phyloP scores from a whole-genome alignment of 805 yeast genomes.

The Wickerhamomyces bovis region DNA sequence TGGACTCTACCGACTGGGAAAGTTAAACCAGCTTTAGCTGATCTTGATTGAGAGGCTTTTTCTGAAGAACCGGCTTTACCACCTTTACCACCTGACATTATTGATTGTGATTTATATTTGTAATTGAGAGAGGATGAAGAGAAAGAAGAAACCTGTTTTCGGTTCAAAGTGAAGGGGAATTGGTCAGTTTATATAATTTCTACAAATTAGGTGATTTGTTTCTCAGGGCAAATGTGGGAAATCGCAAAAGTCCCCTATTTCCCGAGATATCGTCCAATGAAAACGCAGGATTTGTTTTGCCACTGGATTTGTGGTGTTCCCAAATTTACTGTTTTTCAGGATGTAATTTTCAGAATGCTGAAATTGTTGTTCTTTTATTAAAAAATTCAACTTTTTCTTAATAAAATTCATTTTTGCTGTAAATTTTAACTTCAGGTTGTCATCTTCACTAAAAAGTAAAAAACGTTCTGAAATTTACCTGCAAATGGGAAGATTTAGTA shows the following conservation, averaged over 20 bases:
- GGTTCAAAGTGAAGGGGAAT: background rate
- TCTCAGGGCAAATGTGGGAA: background rate
- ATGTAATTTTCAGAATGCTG: slow-evolving; percentile 8
- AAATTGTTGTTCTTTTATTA: slow-evolving; percentile 2
- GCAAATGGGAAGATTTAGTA: background rate
- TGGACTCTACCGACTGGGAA: slow-evolving; percentile 99
- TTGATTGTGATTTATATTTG: slow-evolving; percentile 9
- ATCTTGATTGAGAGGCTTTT: slow-evolving; percentile 96
- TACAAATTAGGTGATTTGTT: background rate
- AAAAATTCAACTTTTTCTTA: slow-evolving; percentile 4
- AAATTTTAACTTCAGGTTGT: slow-evolving; percentile 2
- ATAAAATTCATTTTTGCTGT: background rate
- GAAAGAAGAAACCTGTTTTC: background rate
- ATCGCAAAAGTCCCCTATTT: slow-evolving; percentile 8
- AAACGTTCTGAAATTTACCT: background rate
- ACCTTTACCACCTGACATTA: slow-evolving; percentile 68
- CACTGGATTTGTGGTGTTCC: slow-evolving; percentile 4
- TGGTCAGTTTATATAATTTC: background rate
- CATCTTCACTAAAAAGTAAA: background rate
- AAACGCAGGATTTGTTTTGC: background rate
- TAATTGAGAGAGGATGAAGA: background rate
- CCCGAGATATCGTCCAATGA: slow-evolving; percentile 10
- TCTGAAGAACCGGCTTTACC: slow-evolving; percentile 94
- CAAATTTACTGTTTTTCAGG: slow-evolving; percentile 4
- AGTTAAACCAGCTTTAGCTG: slow-evolving; percentile 96